Evolutionary conservation across 768 basidiomycete species (phyloP), one percentile per base, ranked within the genome.

Genomic region (Phaffia tasmanica): DNA sequence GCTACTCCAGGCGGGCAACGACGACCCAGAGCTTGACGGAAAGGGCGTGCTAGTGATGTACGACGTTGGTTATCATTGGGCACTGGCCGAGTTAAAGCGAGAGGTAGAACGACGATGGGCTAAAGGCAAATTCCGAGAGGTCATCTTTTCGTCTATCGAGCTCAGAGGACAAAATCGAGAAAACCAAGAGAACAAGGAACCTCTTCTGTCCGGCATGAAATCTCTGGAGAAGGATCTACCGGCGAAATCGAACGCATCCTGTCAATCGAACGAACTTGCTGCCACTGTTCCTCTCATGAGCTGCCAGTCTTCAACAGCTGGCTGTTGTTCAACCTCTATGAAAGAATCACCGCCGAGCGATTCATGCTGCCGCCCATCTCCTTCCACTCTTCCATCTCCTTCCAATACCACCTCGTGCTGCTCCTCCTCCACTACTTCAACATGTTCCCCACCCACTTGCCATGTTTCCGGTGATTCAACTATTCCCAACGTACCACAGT

Each of bases 41-140:
- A 70, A 75, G n/a, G 74, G 77, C 3, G 76, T 86, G 2, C 70
- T 86, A 6, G 74, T 97, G 21, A 81, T 82, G 27, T 84, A 86
- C 73, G 89, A 97, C 68, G 89, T 94, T 1, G 83, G 80, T 0
- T 91, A 87, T 73, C 79, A 85, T 3, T 84, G 90, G 75, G 73
- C 77, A 2, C 23, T 64, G 4, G 50, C 21, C 2, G 62, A 59
- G 25, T 57, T 69, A 18, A 57, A 69, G 50, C 16, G 29, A 23
- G 67, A 58, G 16, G 50, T 61, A 7, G 47, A 30, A 21, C 53
- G 55, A 18, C 27, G 30, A 16, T 18, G 27, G 23, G 57, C 42
- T 11, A 69, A 64, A 53, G 67, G 66, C 18, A 67, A 67, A 49
- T 60, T 54, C 3, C 42, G 66, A 14, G 61, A 62, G 61, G 47